Percentiles rank a stretch among this genome's conserved stretches.
Evolutionary conservation across 129 eudicot species (phyloP).

Genomic region (Flaveria bidentis): DNA sequence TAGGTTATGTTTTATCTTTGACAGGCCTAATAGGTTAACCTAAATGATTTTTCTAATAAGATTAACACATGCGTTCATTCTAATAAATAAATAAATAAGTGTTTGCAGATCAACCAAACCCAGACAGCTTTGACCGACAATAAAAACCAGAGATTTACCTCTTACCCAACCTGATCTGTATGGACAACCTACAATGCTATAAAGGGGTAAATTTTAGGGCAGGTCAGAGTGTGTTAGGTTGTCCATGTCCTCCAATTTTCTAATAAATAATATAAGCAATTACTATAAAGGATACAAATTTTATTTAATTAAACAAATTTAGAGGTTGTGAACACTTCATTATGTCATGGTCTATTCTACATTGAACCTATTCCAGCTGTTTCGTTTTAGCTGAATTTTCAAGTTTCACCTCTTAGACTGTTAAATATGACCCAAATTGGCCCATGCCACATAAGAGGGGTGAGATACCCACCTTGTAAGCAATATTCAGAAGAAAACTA

Average conservation of each 20-base stretch:
- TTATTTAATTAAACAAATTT: not conserved
- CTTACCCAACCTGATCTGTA: not conserved
- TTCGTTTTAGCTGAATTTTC: not conserved
- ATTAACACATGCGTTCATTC: too few species aligned
- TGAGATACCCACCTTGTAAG: not conserved
- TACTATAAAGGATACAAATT: not conserved
- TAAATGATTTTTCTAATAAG: not conserved
- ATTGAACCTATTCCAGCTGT: not conserved
- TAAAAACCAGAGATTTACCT: not conserved
- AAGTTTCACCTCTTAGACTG: not conserved
- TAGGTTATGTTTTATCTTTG: not conserved
- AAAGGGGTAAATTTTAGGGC: not conserved
- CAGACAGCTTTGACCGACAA: not conserved
- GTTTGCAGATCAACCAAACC: not conserved
- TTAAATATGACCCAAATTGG: not conserved
- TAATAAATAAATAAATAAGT: not conserved
- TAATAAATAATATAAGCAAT: not conserved
- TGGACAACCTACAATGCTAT: not conserved
- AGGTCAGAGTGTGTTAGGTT: not conserved
- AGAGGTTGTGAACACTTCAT: slow-evolving; percentile 3
- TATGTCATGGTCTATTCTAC: not conserved
- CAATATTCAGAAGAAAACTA: not conserved
- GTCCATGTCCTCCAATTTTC: not conserved
- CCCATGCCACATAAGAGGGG: not conserved
- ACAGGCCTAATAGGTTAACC: not conserved